Percentiles rank a stretch among this genome's conserved stretches.
Evolutionary conservation across 202 grass and related monocot genomes (phyloP).

Genomic region (Panicum virgatum): DNA sequence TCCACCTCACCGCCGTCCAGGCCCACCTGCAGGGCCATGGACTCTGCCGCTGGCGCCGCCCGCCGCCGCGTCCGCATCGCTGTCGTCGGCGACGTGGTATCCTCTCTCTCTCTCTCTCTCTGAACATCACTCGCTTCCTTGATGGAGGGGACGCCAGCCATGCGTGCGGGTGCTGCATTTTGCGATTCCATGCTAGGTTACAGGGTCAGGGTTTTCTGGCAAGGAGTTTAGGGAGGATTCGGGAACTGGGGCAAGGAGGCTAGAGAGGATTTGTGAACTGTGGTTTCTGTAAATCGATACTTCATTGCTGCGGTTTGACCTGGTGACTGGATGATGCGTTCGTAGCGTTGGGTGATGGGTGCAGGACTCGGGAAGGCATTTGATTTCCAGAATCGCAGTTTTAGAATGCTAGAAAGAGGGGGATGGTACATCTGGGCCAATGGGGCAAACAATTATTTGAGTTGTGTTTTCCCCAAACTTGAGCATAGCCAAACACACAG

Average conservation of each 20-base stretch:
- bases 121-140: neutral
- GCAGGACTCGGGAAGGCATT: neutral
- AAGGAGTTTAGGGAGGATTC: neutral
- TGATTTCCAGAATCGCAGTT: slow-evolving; percentile 1
- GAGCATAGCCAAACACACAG: neutral
- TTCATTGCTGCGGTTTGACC: slow-evolving; percentile 19
- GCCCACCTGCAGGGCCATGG: slow-evolving; percentile 33
- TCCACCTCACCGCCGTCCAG: neutral
- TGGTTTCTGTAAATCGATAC: neutral
- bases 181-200: neutral
- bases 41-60: slow-evolving; percentile 4
- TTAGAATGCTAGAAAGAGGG: neutral
- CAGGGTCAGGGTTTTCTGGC: neutral
- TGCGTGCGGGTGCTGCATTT: neutral
- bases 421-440: neutral
- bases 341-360: neutral
- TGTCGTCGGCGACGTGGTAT: slow-evolving; percentile 90
- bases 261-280: neutral
- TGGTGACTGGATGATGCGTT: neutral
- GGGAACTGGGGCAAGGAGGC: no score
- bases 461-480: neutral
- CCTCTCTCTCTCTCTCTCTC: neutral
- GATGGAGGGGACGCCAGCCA: neutral
- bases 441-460: neutral
- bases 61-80: slow-evolving; percentile 57